Conservation (phyloP, 768 basidiomycete species). For the Pleurotus sapidus region DNA sequence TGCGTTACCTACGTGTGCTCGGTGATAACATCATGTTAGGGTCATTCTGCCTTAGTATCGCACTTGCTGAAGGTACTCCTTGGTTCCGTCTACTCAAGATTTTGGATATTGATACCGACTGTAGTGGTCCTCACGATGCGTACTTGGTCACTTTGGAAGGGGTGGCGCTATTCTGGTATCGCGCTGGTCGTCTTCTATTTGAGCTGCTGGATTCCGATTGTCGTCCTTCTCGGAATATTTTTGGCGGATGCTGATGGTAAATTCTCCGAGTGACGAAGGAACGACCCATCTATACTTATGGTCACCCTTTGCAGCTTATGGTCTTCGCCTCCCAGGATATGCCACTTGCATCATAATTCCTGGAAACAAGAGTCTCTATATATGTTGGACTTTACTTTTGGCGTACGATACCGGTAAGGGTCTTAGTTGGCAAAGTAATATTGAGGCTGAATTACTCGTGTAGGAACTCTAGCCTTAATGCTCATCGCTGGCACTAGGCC, state of each 20-base stretch:
- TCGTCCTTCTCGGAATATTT: not conserved
- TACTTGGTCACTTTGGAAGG: not conserved
- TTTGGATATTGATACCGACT: not conserved
- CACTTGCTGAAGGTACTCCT: not conserved
- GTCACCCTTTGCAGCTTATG: too few species aligned
- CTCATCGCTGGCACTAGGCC: too few species aligned
- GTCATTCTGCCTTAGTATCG: not conserved
- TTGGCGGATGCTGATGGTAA: not conserved
- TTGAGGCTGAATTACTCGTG: too few species aligned
- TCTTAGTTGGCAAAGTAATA: too few species aligned
- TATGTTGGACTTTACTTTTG: slow-evolving; percentile 2
- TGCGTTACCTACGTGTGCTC: too few species aligned
- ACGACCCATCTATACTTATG: not conserved
- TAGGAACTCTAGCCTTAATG: too few species aligned
- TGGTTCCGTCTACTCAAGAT: too few species aligned
- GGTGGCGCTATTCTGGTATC: not conserved
- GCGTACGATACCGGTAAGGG: not conserved
- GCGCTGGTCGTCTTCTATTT: not conserved
- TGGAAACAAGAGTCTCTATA: not conserved
- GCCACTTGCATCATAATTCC: not conserved
- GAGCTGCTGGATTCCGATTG: not conserved
- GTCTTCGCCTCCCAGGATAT: not conserved
- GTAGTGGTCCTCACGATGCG: not conserved
- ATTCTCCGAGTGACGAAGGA: too few species aligned
- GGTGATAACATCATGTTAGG: not conserved